Conservation (phyloP, 2,329 filamentous ascomycete species). For the Endoconidiophora laricicola region DNA sequence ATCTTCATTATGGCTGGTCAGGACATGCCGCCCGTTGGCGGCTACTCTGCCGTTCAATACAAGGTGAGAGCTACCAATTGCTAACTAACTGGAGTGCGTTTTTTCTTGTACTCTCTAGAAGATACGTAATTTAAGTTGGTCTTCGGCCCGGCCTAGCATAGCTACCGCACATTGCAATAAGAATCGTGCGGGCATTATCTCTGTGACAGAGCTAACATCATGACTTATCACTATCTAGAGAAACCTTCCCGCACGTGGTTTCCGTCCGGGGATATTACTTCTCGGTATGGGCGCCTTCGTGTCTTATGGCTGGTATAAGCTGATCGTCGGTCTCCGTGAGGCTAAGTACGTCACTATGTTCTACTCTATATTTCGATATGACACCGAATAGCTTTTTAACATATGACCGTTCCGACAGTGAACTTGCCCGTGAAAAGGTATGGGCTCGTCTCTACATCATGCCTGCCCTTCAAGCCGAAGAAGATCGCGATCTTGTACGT, state of each 20-base stretch:
- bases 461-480: slow-evolving; percentile 85
- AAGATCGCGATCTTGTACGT: slow-evolving; percentile 87
- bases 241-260: slow-evolving; percentile 81
- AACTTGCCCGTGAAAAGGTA: slow-evolving; percentile 93
- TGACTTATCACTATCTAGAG: slow-evolving; percentile 34
- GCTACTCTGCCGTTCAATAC: slow-evolving; percentile 94
- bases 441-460: slow-evolving; percentile 93
- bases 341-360: slow-evolving; percentile 54
- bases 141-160: not conserved
- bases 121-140: no score
- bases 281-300: slow-evolving; percentile 61
- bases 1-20: slow-evolving; percentile 27
- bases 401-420: slow-evolving; percentile 34
- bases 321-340: slow-evolving; percentile 70
- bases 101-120: no score
- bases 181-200: not conserved
- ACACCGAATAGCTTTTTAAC: no score
- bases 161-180: not conserved
- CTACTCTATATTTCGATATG: not conserved
- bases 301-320: slow-evolving; percentile 80
- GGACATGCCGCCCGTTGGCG: slow-evolving; percentile 90
- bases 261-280: slow-evolving; percentile 68
- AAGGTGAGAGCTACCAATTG: slow-evolving; percentile 42
- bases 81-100: no score
- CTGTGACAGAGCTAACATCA: not conserved